Base-by-base conservation (phyloP, 805 yeast species). In the Zygosaccharomyces gambellarensis region DNA sequence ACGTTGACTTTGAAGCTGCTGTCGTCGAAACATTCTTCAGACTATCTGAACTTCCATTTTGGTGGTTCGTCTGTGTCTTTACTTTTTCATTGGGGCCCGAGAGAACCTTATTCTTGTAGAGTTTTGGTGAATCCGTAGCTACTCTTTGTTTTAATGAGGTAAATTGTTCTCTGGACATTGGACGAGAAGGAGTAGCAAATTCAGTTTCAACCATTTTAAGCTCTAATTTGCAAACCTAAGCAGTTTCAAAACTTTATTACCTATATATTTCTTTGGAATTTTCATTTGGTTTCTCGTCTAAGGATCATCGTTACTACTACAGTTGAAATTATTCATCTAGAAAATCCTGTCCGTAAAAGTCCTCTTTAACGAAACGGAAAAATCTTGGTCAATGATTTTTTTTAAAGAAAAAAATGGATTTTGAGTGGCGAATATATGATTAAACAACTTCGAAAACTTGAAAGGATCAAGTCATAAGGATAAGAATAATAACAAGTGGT, bases 101-200 rank as follows among this genome's bases (percentile, higher is more conserved):
- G 47, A 53, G 52, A 11, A 36, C 41, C 46, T 55, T 61, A 45
- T 53, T 50, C 45, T 53, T 61, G 46, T 65, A 64, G 28, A 64
- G 50, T 28, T 46, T 51, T 5, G 69, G 68, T 1, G 68, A 58
- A 28, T 66, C 68, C 29, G 48, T 57, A 7, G 61, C 57, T 22
- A 59, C 51, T 45, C 45, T 57, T 19, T 52, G 59, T 43, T 61
- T 52, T 28, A 64, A 27, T 2, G 58, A 51, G 11, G 48, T 50
- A 14, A 61, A 53, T 39, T 60, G 55, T 28, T 59, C 61, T 27
- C 49, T 47, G 3, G 63, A 55, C 12, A 63, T 43, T n/a, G 58
- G 58, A 30, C 57, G 53, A 30, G 49, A 36, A 11, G 64, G 64
- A 17, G 61, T 58, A n/a, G 53, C 44, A 30, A 54, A 55, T 14